These are phyloP conservation scores for Acer campestre DNA, from an alignment of 345 rosid genomes.

Conservation along the genomic window DNA sequence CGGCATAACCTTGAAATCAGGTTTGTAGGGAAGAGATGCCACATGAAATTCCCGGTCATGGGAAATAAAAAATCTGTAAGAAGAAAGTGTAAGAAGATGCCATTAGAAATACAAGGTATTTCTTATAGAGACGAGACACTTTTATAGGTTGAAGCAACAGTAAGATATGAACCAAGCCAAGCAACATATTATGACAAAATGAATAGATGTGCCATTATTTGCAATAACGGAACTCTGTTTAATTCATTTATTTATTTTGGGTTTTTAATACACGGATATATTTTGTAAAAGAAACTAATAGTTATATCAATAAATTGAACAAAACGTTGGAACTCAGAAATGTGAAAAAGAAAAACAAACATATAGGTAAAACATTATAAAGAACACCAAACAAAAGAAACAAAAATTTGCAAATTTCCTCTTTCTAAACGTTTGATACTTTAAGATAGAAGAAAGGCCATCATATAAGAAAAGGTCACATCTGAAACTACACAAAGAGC, in stretches of 20 bases:
- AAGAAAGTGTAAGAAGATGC: background rate
- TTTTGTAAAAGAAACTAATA: background rate
- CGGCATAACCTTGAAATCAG: conserved; percentile 97
- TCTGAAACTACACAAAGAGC: background rate
- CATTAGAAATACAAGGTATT: background rate
- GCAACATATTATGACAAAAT: background rate
- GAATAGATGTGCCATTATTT: background rate
- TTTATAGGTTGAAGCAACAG: background rate
- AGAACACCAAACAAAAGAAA: background rate
- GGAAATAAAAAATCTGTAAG: conserved; percentile 70
- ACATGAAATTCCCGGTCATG: conserved; percentile 97
- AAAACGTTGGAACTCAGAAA: background rate
- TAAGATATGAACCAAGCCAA: background rate
- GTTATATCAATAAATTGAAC: background rate
- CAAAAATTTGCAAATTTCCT: background rate
- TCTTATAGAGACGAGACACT: background rate
- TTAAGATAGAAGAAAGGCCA: background rate
- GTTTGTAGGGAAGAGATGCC: conserved; percentile 89
- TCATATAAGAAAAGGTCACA: background rate
- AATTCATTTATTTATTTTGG: background rate
- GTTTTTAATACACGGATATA: background rate
- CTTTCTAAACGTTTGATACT: background rate
- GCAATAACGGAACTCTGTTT: background rate
- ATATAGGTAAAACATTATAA: background rate
- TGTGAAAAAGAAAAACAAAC: background rate